Base-by-base conservation (phyloP, 345 rosid genomes). In the Punica granatum region DNA sequence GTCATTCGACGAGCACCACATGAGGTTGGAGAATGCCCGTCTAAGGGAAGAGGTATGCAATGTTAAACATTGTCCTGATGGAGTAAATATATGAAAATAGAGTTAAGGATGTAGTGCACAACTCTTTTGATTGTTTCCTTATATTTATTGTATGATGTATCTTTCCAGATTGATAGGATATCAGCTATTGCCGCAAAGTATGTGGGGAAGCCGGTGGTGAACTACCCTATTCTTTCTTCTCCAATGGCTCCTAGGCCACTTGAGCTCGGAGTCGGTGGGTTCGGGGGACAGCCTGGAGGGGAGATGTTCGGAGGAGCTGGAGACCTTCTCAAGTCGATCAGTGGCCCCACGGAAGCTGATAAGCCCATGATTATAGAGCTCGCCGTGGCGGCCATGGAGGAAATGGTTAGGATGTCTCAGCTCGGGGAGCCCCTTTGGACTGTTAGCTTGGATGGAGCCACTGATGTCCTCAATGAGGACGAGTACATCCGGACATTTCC, bases 1-100 rank as follows among this genome's bases (percentile, higher is more conserved):
- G 96, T 91, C 99, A 16, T 89, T 86, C 61, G 96, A 89, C 51
- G 99, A 94, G 74, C 99, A 94, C 68, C 97, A 94, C 72, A 69
- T 94, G 44, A 85, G 98, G 28, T 83, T 91, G 33, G 99, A 94
- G 79, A 94, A 94, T 78, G 85, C 88, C 37, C 82, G 92, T 42
- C 58, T 94, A 67, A 78, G 98, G 70, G 98, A 94, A 80, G 99
- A 94, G 96, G 99, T 94, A 65, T 19, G 32, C 19, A 2, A n/a
- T n/a, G 36, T 31, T 44, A 18, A 13, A 46, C 68, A 19, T 44
- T 31, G 53, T 43, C 49, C 2, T 2, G 9, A 18, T 46, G 58
- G 58, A 44, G 31, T 8, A 23, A 21, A 2, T 9, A 65, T 37
- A 19, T 8, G 25, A 30, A 14, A 46, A 43, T 31, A 62, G 36